These are phyloP conservation scores for Glonium stellatum DNA, from an alignment of 495 filamentous ascomycete species.

Conservation along the genomic window DNA sequence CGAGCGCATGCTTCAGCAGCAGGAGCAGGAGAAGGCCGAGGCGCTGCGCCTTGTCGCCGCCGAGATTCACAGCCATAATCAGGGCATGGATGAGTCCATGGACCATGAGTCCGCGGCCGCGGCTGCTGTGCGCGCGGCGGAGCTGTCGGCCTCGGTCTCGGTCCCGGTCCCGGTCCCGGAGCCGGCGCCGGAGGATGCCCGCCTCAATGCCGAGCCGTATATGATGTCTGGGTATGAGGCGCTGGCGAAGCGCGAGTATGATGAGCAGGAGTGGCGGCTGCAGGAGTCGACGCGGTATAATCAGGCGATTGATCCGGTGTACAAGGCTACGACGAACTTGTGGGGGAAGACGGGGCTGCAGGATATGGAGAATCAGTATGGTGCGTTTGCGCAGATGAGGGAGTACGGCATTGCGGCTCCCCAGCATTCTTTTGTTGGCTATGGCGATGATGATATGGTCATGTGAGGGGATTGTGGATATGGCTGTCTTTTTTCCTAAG, in stretches of 20 bases:
- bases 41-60: background rate
- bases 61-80: slow-evolving; percentile 6
- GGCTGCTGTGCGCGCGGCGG: too few relatives aligned
- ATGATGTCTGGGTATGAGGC: slow-evolving; percentile 32
- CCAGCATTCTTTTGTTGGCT: background rate
- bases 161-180: slow-evolving; percentile 9
- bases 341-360: slow-evolving; percentile 25
- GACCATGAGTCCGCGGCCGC: slow-evolving; percentile 13
- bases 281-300: slow-evolving; percentile 30
- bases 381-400: slow-evolving; percentile 27
- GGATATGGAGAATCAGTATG: slow-evolving; percentile 37
- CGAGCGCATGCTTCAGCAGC: slow-evolving; percentile 26
- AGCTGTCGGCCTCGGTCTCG: background rate
- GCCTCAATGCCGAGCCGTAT: slow-evolving; percentile 27
- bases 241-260: slow-evolving; percentile 31
- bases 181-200: slow-evolving; percentile 1
- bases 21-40: slow-evolving; percentile 12
- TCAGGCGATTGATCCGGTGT: slow-evolving; percentile 31
- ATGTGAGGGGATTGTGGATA: slow-evolving; percentile 12
- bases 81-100: slow-evolving; percentile 21
- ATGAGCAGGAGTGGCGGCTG: slow-evolving; percentile 20
- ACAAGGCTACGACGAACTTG: slow-evolving; percentile 14
- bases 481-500: background rate
- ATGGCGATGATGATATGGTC: slow-evolving; percentile 27
- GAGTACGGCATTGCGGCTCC: slow-evolving; percentile 14